Evolutionary conservation across 106 monocot genomes (phyloP).

Genomic region (Amphibolis antarctica): DNA sequence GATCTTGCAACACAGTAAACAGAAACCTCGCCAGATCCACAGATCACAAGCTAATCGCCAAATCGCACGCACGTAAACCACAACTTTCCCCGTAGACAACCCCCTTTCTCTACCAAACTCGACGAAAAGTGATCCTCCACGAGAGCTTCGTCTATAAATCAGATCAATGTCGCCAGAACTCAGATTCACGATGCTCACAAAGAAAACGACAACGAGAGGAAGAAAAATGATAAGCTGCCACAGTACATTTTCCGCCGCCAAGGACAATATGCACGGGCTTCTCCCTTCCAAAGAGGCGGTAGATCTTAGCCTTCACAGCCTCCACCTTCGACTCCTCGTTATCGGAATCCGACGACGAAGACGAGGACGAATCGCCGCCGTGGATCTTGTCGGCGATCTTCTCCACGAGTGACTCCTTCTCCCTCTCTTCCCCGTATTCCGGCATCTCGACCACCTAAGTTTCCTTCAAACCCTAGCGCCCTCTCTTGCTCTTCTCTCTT

Average conservation of each 20-base stretch:
- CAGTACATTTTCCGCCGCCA: constrained; percentile 1
- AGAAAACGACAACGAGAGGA: too few species aligned
- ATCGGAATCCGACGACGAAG: constrained; percentile 33
- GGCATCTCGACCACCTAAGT: constrained; percentile 2
- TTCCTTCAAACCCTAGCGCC: too few species aligned
- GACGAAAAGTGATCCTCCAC: too few species aligned
- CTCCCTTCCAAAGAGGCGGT: constrained; percentile 3
- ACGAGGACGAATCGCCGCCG: constrained; percentile 8
- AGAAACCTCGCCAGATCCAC: too few species aligned
- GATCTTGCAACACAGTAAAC: too few species aligned
- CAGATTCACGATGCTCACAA: too few species aligned
- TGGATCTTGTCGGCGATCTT: not conserved
- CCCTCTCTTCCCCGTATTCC: not conserved
- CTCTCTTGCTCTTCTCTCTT: not conserved
- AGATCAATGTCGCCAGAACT: too few species aligned
- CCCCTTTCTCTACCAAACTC: too few species aligned
- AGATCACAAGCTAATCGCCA: too few species aligned
- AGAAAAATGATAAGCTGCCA: not conserved
- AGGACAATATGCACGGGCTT: constrained; percentile 1
- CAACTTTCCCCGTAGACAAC: too few species aligned
- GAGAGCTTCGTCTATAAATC: too few species aligned
- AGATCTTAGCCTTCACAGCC: constrained; percentile 3
- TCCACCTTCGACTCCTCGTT: constrained; percentile 9
- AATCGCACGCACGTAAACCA: too few species aligned
- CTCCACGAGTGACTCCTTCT: constrained; percentile 7